Evolutionary conservation across 2,329 filamentous ascomycete species (phyloP), one percentile per base, ranked within the genome.

Genomic region (Diplodia seriata): DNA sequence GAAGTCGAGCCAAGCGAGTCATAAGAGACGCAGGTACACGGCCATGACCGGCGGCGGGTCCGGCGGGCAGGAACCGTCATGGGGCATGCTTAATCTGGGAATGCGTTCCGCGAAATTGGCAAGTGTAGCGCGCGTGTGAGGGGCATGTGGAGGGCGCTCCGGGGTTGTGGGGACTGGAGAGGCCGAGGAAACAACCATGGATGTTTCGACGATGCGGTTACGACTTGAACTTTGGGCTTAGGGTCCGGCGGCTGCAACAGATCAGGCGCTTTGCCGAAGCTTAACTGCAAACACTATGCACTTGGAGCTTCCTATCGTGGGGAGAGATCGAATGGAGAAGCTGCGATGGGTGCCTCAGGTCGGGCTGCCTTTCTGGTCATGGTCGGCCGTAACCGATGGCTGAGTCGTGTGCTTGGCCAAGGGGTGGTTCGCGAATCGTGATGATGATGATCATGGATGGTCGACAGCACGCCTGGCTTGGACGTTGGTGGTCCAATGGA

Each of bases 31-130:
- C 57, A 63, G 59, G 59, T 51, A 63, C 59, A 9, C 43, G 29
- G 59, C 9, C 12, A n/a, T n/a, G 40, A 18, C 59, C n/a, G 47
- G 40, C 38, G 57, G 3, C 11, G 40, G 43, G 8, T 62, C 57
- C 40, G 57, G 57, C 40, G 57, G 59, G n/a, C 7, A 23, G 59
- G 47, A 63, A 38, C 36, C n/a, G 2, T 7, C 12, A n/a, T 51
- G 59, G 47, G 23, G 47, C 57, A 62, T 62, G 57, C 57, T 62
- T 62, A 14, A 49, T 62, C 40, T 20, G 57, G 57, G n/a, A 62
- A 50, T 43, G 40, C 31, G n/a, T 26, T 29, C 57, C 57, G 57
- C 26, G 4, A 36, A 33, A 33, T 20, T 29, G 40, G 29, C 29
- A 26, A 23, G 18, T 18, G 14, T 18, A 15, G 57, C 15, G 56